A percentile compares a stretch with the other conserved stretches of the same genome.
Conservation (phyloP, 2,329 filamentous ascomycete species). For the Verticillium alfalfae region DNA sequence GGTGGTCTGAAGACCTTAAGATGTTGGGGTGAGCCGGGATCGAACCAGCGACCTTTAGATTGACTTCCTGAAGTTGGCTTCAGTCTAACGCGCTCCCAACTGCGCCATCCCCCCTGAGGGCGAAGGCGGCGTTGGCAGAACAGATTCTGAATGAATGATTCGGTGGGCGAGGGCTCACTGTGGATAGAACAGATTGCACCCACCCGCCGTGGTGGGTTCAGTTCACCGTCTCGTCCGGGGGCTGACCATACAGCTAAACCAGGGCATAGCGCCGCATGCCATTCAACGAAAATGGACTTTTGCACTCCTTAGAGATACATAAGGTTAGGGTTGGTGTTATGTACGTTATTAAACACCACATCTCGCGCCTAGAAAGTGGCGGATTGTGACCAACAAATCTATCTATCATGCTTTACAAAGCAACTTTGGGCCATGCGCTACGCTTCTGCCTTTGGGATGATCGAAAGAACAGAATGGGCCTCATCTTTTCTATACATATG, state of each 20-base stretch:
- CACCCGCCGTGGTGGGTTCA: not conserved
- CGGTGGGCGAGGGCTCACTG: not conserved
- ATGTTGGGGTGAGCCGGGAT: not conserved
- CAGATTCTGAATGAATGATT: not conserved
- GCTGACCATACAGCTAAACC: too few species aligned
- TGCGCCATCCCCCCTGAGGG: not conserved
- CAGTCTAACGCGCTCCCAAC: not conserved
- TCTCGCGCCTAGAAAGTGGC: not conserved
- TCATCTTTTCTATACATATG: not conserved
- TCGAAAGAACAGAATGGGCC: not conserved
- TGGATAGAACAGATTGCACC: not conserved
- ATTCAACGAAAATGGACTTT: too few species aligned
- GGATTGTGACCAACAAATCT: not conserved
- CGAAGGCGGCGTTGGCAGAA: not conserved
- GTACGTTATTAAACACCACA: not conserved
- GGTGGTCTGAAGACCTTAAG: not conserved
- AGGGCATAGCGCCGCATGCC: too few species aligned
- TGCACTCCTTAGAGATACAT: not conserved
- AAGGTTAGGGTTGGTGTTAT: not conserved
- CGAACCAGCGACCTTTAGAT: not conserved
- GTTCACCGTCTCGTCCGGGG: too few species aligned
- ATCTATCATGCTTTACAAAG: not conserved
- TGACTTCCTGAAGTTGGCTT: not conserved
- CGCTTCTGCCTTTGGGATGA: not conserved
- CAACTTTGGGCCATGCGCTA: not conserved